Conservation (phyloP, 164 flowering plant species). For the Kingdonia uniflora region DNA sequence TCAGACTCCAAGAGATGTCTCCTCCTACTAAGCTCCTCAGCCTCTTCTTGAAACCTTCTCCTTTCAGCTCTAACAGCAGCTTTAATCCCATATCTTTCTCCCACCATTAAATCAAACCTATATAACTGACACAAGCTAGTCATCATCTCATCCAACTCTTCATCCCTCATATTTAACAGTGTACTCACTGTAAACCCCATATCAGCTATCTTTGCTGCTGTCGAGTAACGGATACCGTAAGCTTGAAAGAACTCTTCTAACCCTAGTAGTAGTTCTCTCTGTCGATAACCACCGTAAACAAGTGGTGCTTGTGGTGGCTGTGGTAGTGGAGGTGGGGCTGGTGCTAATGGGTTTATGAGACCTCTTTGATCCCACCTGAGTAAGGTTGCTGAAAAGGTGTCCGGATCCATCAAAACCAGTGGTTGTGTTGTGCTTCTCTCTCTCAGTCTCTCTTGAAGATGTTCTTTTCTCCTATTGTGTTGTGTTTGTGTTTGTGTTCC, state of each 20-base stretch:
- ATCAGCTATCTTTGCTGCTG: conserved; percentile 85
- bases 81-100: conserved; percentile 90
- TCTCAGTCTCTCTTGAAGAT: background rate
- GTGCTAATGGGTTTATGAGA: conserved; percentile 1
- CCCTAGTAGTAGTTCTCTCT: conserved; percentile 14
- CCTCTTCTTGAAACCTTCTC: conserved; percentile 58
- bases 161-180: conserved; percentile 80
- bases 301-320: background rate
- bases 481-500: too few relatives aligned
- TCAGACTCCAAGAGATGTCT: conserved; percentile 29
- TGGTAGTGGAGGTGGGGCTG: conserved; percentile 1
- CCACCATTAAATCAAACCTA: conserved; percentile 85
- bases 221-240: conserved; percentile 73
- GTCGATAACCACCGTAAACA: too few relatives aligned
- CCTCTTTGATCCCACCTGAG: conserved; percentile 27
- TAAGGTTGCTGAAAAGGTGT: conserved; percentile 20
- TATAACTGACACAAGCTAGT: conserved; percentile 67
- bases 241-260: conserved; percentile 77
- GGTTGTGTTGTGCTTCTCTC: background rate
- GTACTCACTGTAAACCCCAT: conserved; percentile 90
- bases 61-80: conserved; percentile 92
- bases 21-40: conserved; percentile 42
- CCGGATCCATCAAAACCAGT: conserved; percentile 23
- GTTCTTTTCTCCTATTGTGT: background rate
- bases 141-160: conserved; percentile 96